phyloP scores from a whole-genome alignment of 768 basidiomycete genomes.

The Rubroboletus pulcherrimus region DNA sequence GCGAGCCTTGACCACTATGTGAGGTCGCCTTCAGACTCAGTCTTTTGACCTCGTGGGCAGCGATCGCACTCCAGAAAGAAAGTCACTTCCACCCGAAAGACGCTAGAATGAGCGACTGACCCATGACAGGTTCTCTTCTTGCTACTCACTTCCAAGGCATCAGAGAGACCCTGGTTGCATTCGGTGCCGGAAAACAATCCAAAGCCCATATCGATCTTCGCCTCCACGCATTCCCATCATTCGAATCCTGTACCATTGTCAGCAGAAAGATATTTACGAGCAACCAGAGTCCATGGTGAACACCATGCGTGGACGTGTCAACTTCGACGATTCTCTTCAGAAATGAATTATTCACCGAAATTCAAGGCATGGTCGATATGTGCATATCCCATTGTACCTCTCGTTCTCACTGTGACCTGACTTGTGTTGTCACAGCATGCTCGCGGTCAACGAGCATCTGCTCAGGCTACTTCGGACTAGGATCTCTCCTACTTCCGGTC shows the following conservation, averaged over 20 bases:
- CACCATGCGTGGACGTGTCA: slow-evolving; percentile 99
- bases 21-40: slow-evolving; percentile 47
- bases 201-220: slow-evolving; percentile 61
- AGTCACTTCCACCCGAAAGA: slow-evolving; percentile 13
- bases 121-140: slow-evolving; percentile 56
- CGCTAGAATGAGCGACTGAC: neutral
- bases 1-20: slow-evolving; percentile 37
- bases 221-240: slow-evolving; percentile 52
- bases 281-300: slow-evolving; percentile 99
- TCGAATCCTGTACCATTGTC: slow-evolving; percentile 54
- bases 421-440: too few relatives aligned
- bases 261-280: slow-evolving; percentile 99
- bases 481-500: too few relatives aligned
- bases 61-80: slow-evolving; percentile 45
- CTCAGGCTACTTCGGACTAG: too few relatives aligned
- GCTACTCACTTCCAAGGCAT: slow-evolving; percentile 45
- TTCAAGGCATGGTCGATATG: too few relatives aligned
- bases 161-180: slow-evolving; percentile 51
- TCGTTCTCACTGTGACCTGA: too few relatives aligned
- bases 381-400: too few relatives aligned
- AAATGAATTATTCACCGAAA: slow-evolving; percentile 98
- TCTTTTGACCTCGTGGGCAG: slow-evolving; percentile 50
- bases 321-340: slow-evolving; percentile 93
- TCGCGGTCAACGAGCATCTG: too few relatives aligned
- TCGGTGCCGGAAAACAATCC: slow-evolving; percentile 74